Evolutionary conservation across 768 basidiomycete species (phyloP).

Genomic region (Kondoa subrosea): DNA sequence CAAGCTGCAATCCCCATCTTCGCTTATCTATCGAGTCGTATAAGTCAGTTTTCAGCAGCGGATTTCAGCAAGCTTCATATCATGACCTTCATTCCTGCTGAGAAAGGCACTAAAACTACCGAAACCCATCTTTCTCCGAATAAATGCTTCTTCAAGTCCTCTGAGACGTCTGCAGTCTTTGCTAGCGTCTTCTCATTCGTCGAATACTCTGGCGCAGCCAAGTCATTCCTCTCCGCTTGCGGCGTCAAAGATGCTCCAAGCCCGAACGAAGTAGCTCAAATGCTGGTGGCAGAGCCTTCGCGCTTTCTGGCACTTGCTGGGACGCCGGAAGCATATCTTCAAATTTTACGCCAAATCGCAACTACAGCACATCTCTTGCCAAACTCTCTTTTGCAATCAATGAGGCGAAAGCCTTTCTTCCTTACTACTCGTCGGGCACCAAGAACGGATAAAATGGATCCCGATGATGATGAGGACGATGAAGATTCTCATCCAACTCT

Average conservation of each 20-base stretch:
- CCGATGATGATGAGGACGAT: constrained; percentile 48
- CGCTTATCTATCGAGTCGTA: constrained; percentile 21
- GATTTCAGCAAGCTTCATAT: constrained; percentile 14
- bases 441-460: constrained; percentile 39
- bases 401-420: constrained; percentile 57
- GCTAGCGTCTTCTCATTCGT: constrained; percentile 75
- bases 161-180: constrained; percentile 34
- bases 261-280: constrained; percentile 45
- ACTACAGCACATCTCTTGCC: not conserved
- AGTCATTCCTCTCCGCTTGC: constrained; percentile 65
- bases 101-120: constrained; percentile 4
- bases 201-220: constrained; percentile 66
- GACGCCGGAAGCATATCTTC: not conserved
- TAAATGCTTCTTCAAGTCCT: constrained; percentile 6
- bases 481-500: constrained; percentile 11
- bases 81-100: constrained; percentile 18
- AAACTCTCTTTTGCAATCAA: constrained; percentile 37
- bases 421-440: constrained; percentile 36
- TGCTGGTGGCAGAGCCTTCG: constrained; percentile 50
- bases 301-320: constrained; percentile 56
- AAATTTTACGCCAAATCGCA: constrained; percentile 9
- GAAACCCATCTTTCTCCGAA: constrained; percentile 1
- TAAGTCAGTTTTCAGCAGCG: constrained; percentile 15
- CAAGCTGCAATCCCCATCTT: constrained; percentile 23
- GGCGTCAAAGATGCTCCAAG: constrained; percentile 78